Conservation (phyloP, 257 asterid genomes). For the Galeopsis tetrahit region DNA sequence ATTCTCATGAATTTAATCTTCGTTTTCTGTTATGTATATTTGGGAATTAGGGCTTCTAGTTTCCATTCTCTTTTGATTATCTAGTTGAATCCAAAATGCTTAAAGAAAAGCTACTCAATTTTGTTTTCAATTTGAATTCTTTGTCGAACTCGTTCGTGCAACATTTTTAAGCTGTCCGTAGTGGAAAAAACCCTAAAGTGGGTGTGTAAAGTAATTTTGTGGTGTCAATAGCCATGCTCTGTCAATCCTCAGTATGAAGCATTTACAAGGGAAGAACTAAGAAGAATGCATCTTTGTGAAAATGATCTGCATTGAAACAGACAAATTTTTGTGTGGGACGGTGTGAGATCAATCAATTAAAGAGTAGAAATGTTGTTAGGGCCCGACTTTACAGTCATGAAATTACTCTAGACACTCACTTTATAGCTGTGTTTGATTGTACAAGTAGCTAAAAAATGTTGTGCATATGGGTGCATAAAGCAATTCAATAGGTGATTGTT, state of each 20-base stretch:
- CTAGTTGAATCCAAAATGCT: constrained; percentile 6
- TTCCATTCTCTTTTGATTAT: background rate
- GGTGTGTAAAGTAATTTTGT: background rate
- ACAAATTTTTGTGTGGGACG: background rate
- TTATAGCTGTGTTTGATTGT: too few relatives aligned
- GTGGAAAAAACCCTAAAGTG: background rate
- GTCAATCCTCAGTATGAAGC: constrained; percentile 5
- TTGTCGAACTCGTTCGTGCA: background rate
- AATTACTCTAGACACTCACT: too few relatives aligned
- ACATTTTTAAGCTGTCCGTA: too few relatives aligned
- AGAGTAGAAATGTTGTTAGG: background rate
- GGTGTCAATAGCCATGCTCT: background rate
- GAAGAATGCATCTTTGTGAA: background rate
- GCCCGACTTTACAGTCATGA: too few relatives aligned
- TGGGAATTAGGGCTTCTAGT: background rate
- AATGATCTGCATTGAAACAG: background rate
- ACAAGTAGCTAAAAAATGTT: too few relatives aligned
- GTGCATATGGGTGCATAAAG: too few relatives aligned
- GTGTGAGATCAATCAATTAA: background rate
- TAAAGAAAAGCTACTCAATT: constrained; percentile 7
- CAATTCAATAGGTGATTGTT: background rate
- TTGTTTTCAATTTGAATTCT: background rate
- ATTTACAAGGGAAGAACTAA: background rate
- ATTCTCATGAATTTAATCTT: background rate
- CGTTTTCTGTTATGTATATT: background rate